Conservation (phyloP, 2,329 filamentous ascomycete species). For the Alternaria novae-zelandiae region DNA sequence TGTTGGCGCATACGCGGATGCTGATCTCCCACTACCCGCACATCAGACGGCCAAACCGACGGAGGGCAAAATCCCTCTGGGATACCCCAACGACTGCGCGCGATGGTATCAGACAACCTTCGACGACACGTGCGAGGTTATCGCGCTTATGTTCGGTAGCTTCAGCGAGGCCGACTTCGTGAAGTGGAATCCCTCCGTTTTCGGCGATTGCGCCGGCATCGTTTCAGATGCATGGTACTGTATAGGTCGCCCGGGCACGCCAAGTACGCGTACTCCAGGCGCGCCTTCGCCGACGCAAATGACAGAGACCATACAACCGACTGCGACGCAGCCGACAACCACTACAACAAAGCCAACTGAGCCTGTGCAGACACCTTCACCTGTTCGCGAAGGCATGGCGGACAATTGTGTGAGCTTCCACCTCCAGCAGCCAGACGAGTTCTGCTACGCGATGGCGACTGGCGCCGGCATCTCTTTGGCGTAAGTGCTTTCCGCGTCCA, state of each 20-base stretch:
- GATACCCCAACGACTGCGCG: not conserved
- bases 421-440: not conserved
- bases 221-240: not conserved
- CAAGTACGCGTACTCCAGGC: not conserved
- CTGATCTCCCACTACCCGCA: not conserved
- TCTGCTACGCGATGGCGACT: not conserved
- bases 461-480: not conserved
- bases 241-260: not conserved
- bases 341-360: not conserved
- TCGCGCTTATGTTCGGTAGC: not conserved
- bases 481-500: not conserved
- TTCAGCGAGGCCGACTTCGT: not conserved
- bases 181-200: slow-evolving; percentile 1
- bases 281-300: not conserved
- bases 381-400: not conserved
- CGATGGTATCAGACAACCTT: not conserved
- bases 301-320: not conserved
- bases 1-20: not conserved
- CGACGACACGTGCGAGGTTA: not conserved
- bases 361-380: slow-evolving; percentile 1
- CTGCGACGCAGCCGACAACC: not conserved
- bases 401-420: not conserved
- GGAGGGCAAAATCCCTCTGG: not conserved
- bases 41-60: not conserved
- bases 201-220: not conserved